Evolutionary conservation across 805 yeast genomes (phyloP), one percentile per base, ranked within the genome.

Genomic region (Starmerella bombicola): DNA sequence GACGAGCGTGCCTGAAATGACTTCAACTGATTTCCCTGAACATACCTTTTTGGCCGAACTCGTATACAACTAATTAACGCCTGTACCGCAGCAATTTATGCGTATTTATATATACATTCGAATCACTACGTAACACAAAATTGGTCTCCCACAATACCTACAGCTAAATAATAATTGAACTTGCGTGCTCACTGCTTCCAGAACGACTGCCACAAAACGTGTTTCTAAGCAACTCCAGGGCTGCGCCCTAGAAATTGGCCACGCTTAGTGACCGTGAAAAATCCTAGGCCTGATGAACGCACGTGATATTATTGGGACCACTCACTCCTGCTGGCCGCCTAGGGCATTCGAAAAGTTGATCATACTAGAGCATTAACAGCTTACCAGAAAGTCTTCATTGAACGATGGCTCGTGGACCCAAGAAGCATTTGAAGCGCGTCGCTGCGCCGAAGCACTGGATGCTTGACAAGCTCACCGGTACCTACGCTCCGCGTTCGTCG

Each of bases 371-470:
- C 35, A 23, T 25, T 13, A 31, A 31, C 38, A 38, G 44, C 44
- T 42, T 23, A 37, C 41, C 46, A 34, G 35, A 42, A 34, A 34
- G 41, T 34, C 42, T 41, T 34, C 41, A 39, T 45, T 37, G 40
- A 35, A 43, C 30, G 52, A 61, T 66, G 81, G 86, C 80, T 48
- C 57, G 60, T 47, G 60, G 60, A 51, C 60, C 57, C 33, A 84
- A 85, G 86, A 86, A 88, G 79, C 96, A 88, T 71, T 80, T 86
- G 70, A 86, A 88, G 80, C 85, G 97, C 80, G 80, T 88, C 73
- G 95, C 97, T 70, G 98, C 98, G 70, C 99, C 99, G 78, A 80
- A 86, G 76, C 98, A 91, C 80, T 91, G 98, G 98, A 82, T 91
- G 93, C 83, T 91, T 76, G 98, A 93, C 93, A 91, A 91, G 76